Conservation (phyloP, 495 filamentous ascomycete species). For the Penicillium bovifimosum region DNA sequence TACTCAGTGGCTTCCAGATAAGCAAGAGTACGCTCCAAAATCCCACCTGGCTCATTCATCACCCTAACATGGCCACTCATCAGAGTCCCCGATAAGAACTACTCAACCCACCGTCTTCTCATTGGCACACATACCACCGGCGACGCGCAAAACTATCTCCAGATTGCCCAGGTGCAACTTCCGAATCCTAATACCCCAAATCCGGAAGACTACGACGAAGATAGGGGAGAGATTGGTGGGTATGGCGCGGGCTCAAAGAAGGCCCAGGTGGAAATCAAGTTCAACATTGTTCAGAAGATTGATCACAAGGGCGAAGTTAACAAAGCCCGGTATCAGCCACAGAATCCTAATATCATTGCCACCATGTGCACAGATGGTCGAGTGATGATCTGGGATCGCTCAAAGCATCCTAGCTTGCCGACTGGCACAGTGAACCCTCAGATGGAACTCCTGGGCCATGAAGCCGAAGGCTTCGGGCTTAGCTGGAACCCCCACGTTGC, state of each 20-base stretch:
- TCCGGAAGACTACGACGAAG: conserved; percentile 81
- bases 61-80: conserved; percentile 10
- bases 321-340: conserved; percentile 95
- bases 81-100: conserved; percentile 74
- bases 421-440: conserved; percentile 70
- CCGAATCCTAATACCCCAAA: conserved; percentile 72
- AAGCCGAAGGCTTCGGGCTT: conserved; percentile 87
- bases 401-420: conserved; percentile 77
- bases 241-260: conserved; percentile 68
- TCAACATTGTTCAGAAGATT: conserved; percentile 90
- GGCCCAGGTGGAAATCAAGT: conserved; percentile 64
- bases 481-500: conserved; percentile 83
- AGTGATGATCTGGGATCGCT: conserved; percentile 90
- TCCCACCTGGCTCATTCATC: not conserved
- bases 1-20: conserved; percentile 96
- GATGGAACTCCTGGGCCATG: conserved; percentile 80
- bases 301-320: conserved; percentile 96
- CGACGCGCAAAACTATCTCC: conserved; percentile 83
- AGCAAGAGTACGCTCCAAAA: conserved; percentile 58
- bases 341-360: conserved; percentile 96
- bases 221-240: conserved; percentile 87
- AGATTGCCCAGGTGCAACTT: conserved; percentile 87
- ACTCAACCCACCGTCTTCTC: conserved; percentile 82
- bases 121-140: conserved; percentile 93
- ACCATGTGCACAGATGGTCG: conserved; percentile 84